These are phyloP conservation scores for Nakazawaea wyomingensis DNA, from an alignment of 805 yeast genomes.

Conservation along the genomic window DNA sequence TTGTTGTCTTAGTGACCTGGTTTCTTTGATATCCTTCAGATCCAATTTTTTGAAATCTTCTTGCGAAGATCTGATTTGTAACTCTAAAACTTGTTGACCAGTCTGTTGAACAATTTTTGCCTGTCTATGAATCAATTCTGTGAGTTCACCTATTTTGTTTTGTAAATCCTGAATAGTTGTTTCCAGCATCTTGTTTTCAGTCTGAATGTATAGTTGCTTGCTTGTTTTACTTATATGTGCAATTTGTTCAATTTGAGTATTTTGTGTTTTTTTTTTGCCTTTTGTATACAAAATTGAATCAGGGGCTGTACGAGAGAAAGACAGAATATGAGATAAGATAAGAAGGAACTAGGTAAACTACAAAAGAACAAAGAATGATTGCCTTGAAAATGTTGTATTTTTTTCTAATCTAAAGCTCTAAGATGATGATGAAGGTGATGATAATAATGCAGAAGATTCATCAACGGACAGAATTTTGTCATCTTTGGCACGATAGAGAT, in stretches of 20 bases:
- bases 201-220: not conserved
- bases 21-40: slow-evolving; percentile 18
- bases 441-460: slow-evolving; percentile 2
- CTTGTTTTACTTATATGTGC: not conserved
- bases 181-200: slow-evolving; percentile 3
- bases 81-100: slow-evolving; percentile 69
- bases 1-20: too few species aligned
- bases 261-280: not conserved
- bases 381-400: not conserved
- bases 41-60: slow-evolving; percentile 17
- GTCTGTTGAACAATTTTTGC: slow-evolving; percentile 62
- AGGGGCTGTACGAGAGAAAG: too few species aligned
- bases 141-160: slow-evolving; percentile 46
- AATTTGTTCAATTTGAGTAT: not conserved
- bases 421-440: too few species aligned
- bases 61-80: slow-evolving; percentile 57
- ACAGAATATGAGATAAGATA: not conserved
- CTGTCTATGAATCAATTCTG: slow-evolving; percentile 58
- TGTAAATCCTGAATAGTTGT: slow-evolving; percentile 25
- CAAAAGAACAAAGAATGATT: too few species aligned
- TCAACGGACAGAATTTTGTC: not conserved
- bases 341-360: too few species aligned
- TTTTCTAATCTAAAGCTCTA: not conserved
- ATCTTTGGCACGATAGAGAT: slow-evolving; percentile 23
- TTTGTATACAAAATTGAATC: too few species aligned